These are phyloP conservation scores for Candolleomyces aberdarensis DNA, from an alignment of 768 basidiomycete genomes.

Conservation along the genomic window DNA sequence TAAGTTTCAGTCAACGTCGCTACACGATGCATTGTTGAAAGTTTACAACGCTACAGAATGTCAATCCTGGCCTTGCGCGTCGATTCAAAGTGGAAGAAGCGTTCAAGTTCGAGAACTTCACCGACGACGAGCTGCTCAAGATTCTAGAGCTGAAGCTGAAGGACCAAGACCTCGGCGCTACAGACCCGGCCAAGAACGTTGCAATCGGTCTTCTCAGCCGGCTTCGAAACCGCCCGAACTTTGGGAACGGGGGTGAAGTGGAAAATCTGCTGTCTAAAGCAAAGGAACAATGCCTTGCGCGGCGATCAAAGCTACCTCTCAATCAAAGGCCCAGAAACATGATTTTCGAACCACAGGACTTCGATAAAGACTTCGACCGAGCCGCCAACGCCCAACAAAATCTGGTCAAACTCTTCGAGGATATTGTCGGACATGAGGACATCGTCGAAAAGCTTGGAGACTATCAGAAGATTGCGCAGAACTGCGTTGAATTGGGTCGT, in stretches of 20 bases:
- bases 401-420: conserved; percentile 55
- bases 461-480: conserved; percentile 49
- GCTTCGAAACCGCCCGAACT: conserved; percentile 50
- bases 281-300: conserved; percentile 44
- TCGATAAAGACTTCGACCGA: conserved; percentile 62
- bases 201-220: conserved; percentile 49
- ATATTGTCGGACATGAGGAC: conserved; percentile 58
- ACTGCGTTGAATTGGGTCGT: conserved; percentile 36
- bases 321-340: conserved; percentile 29
- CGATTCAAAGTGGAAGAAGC: conserved; percentile 69
- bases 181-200: conserved; percentile 51
- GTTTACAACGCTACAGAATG: conserved; percentile 42
- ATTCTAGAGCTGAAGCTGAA: conserved; percentile 57
- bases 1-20: conserved; percentile 18
- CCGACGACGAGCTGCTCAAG: conserved; percentile 44
- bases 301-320: conserved; percentile 24
- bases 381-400: conserved; percentile 44
- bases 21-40: not conserved
- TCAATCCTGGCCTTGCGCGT: conserved; percentile 63
- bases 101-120: conserved; percentile 68
- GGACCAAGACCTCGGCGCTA: conserved; percentile 54
- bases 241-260: conserved; percentile 64
- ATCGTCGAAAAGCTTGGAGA: conserved; percentile 45
- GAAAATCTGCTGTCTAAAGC: conserved; percentile 56
- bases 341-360: conserved; percentile 58